Conservation (phyloP, 1,139 yeast genomes). For the Suhomyces yuchorum region DNA sequence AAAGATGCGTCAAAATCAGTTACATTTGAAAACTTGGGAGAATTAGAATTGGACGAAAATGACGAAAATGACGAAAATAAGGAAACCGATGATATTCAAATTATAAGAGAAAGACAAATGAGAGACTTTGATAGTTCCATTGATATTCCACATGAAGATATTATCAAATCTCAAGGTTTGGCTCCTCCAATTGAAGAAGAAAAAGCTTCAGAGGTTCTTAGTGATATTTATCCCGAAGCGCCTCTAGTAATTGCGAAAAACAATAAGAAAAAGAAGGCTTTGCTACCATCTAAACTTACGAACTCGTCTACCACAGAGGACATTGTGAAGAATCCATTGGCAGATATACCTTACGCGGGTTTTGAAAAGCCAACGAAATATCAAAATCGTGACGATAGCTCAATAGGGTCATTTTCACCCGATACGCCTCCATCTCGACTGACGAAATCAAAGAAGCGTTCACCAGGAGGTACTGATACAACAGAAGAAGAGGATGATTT, state of each 20-base stretch:
- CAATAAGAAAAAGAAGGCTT: conserved; percentile 21
- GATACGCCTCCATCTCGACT: conserved; percentile 33
- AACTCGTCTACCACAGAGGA: background rate
- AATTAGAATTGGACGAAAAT: conserved; percentile 28
- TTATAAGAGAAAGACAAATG: conserved; percentile 18
- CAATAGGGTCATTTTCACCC: conserved; percentile 41
- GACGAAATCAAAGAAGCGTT: conserved; percentile 6
- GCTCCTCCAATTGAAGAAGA: conserved; percentile 20
- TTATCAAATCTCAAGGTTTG: conserved; percentile 10
- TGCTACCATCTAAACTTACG: conserved; percentile 17
- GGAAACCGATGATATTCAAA: conserved; percentile 20
- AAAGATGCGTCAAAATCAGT: conserved; percentile 35
- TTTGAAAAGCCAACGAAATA: conserved; percentile 11
- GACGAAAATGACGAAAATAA: conserved; percentile 29
- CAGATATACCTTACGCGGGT: conserved; percentile 1
- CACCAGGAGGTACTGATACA: conserved; percentile 14
- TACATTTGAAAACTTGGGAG: conserved; percentile 42
- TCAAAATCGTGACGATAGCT: conserved; percentile 21
- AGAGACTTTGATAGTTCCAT: conserved; percentile 26
- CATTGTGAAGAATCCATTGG: background rate
- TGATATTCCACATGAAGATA: conserved; percentile 27
- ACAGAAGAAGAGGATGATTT: conserved; percentile 16
- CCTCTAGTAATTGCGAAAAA: conserved; percentile 43
- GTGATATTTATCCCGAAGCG: conserved; percentile 45
- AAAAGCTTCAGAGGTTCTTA: conserved; percentile 41